Evolutionary conservation across 345 rosid species (phyloP).

Genomic region (Eucalyptus urophylla): DNA sequence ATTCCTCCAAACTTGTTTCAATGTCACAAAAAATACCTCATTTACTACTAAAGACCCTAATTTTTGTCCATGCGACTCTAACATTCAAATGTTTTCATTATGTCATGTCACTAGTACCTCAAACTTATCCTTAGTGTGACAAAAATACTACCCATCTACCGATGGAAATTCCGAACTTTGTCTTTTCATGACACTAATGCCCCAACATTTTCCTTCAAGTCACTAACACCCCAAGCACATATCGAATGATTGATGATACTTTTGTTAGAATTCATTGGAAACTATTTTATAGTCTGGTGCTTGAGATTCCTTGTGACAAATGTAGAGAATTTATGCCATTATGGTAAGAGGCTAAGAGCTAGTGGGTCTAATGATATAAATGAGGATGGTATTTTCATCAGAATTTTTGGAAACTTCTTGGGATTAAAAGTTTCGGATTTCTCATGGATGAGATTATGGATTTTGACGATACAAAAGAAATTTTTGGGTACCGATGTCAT

Average conservation of each 20-base stretch:
- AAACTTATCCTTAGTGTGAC: rapidly evolving
- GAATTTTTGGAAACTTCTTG: rapidly evolving
- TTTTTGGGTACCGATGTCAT: rapidly evolving
- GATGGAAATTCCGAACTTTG: rapidly evolving
- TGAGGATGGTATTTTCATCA: rapidly evolving
- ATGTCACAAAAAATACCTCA: background rate
- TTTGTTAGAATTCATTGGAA: too few species aligned
- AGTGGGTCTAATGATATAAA: too few species aligned
- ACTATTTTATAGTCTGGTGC: rapidly evolving
- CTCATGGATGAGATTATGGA: rapidly evolving
- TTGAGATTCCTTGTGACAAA: too few species aligned
- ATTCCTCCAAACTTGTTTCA: background rate
- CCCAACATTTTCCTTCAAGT: rapidly evolving
- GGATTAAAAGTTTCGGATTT: rapidly evolving
- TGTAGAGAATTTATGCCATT: rapidly evolving
- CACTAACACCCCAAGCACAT: background rate
- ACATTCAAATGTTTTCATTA: background rate
- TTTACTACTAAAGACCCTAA: rapidly evolving
- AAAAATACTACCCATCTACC: rapidly evolving
- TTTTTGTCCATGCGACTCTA: rapidly evolving
- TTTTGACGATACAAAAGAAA: background rate
- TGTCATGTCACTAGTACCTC: rapidly evolving
- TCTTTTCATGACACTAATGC: too few species aligned
- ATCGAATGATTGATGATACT: rapidly evolving
- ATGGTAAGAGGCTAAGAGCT: too few species aligned